Evolutionary conservation across 129 eudicot genomes (phyloP), one percentile per base, ranked within the genome.

Genomic region (Lactuca saligna): DNA sequence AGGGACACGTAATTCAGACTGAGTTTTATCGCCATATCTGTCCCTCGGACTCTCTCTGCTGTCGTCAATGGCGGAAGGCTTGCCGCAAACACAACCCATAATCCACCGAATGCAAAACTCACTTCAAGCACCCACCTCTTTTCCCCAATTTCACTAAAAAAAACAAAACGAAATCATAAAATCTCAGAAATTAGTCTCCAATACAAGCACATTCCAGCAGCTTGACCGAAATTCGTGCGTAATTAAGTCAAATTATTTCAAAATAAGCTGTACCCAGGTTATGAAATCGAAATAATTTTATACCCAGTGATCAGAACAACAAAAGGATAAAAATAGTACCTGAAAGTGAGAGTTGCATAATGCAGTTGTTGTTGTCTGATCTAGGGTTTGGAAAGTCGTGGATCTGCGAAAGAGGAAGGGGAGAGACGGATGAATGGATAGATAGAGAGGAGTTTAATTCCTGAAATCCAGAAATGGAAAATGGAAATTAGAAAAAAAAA

Each of bases 71-170:
- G 86, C 86, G 54, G 75, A 81, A n/a, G 96, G 85, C 74, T 89
- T 92, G 55, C 95, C 84, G 65, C 95, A 92, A 69, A 75, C 80
- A 75, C 95, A 79, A 46, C 97, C 98, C 98, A 92, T 92, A 33
- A 16, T 73, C 70, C 75, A 65, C 65, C 69, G 61, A 61, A 75
- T 20, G 34, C 56, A 34, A 63, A 74, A 71, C 57, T 71, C 76
- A 71, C 77, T 68, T 82, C 84, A 81, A 60, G 34, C 8, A 73
- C 65, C 74, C 78, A 61, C 57, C 65, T 39, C 75, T 42, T 77
- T 66, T 61, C 46, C 70, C 14, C 44, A 41, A 67, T 72, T 39
- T n/a, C 58, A 66, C 74, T 57, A 17, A 66, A 72, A 72, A 14
- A 34, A 73, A 57, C 39, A 65, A 20, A 46, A 66, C 57, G 13